Evolutionary conservation across 371 early-diverging fungal species (phyloP), one percentile per base, ranked within the genome.

Genomic region (Saksenaea oblongispora): DNA sequence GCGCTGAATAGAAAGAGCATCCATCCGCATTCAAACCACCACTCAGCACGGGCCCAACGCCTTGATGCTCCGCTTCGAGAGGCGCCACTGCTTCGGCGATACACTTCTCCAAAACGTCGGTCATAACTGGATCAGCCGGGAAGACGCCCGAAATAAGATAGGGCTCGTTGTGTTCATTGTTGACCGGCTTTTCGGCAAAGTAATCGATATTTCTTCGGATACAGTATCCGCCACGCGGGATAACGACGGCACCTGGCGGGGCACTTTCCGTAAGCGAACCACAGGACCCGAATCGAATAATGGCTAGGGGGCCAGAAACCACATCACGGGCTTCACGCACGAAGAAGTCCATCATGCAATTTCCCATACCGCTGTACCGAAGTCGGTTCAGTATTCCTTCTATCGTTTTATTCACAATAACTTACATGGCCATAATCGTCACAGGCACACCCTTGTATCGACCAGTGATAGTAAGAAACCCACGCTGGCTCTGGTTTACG

Each of bases 261-360:
- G 90, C 89, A 7, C 66, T 66, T 3, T 68, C 61, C 2, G 86
- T 83, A 36, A 96, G 76, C 22, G 91, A 84, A 2, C 98, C 98
- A 71, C 97, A 97, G 3, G 95, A 92, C 0, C 98, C 98, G 70
- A 97, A 87, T 34, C 98, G 82, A 57, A 95, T 83, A 34, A 98
- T 90, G 17, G 83, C 72, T 76, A 98, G 70, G 5, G 91, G 90
- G 1, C 98, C 98, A 28, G 87, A 78, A 0, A 91, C 91, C 36
- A 93, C 89, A 31, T 93, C 92, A 41, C 98, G 86, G 26, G 88
- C 82, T 73, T 98, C 98, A 26, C 98, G 86, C 14, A 98, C 88
- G 65, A 97, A 90, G 65, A 97, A 94, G 73, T 97, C 98, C 91
- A 95, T 93, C 94, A 95, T 95, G 2, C 91, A 72, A 10, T 86